Evolutionary conservation across 306 rosid genomes (phyloP).

Genomic region (Trifolium repens): DNA sequence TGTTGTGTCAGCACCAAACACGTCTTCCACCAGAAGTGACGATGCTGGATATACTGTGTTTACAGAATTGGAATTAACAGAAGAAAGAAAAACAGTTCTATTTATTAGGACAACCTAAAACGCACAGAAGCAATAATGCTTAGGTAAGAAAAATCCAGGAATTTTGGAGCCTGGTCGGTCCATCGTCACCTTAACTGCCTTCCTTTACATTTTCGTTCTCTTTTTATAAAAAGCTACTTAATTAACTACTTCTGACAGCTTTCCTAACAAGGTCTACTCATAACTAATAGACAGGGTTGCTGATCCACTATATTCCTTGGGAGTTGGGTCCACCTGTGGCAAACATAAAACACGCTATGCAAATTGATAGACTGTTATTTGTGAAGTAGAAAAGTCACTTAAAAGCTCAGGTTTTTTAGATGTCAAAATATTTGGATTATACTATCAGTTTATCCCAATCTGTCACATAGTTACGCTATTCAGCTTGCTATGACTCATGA

Average conservation of each 20-base stretch:
- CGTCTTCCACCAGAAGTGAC: not conserved
- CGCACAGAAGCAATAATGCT: not conserved
- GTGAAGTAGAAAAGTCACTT: not conserved
- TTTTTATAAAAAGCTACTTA: not conserved
- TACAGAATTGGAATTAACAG: not conserved
- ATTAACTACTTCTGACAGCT: too few species aligned
- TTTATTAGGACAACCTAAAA: not conserved
- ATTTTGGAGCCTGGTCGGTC: not conserved
- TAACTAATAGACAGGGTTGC: not conserved
- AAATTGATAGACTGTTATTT: conserved; percentile 23
- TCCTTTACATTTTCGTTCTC: not conserved
- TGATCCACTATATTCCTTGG: not conserved
- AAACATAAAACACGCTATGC: not conserved
- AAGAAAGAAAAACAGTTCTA: not conserved
- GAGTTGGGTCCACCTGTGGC: not conserved
- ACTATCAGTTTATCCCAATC: conserved; percentile 14
- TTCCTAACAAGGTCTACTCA: not conserved
- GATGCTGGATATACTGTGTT: not conserved
- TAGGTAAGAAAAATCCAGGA: not conserved
- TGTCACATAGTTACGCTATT: not conserved
- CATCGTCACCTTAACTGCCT: not conserved
- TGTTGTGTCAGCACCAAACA: not conserved
- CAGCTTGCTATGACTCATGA: not conserved
- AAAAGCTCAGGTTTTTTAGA: not conserved
- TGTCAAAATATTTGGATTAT: conserved; percentile 6